phyloP scores from a whole-genome alignment of 768 basidiomycete genomes.

The Lactifluus pinguis region DNA sequence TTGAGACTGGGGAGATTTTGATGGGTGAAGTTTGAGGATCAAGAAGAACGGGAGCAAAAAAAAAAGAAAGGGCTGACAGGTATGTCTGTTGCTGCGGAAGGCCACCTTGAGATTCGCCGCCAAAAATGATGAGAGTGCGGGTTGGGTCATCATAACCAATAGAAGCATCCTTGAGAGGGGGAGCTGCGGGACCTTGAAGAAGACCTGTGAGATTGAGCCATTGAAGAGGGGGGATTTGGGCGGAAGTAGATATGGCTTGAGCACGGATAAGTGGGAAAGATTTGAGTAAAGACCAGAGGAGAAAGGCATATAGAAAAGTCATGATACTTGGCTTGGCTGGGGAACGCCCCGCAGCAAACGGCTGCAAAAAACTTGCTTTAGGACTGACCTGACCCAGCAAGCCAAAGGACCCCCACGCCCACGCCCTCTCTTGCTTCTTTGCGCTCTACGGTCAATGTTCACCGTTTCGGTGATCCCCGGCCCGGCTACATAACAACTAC shows the following conservation, averaged over 20 bases:
- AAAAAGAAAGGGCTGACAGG: constrained; percentile 40
- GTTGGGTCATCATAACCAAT: constrained; percentile 47
- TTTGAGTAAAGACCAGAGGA: constrained; percentile 22
- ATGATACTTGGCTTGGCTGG: neutral
- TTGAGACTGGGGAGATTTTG: constrained; percentile 40
- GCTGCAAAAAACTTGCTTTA: neutral
- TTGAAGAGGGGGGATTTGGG: constrained; percentile 55
- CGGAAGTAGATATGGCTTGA: constrained; percentile 44
- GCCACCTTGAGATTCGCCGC: constrained; percentile 61
- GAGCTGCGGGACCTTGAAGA: constrained; percentile 43
- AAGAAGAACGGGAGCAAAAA: neutral
- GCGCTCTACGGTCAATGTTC: neutral
- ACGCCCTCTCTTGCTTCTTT: neutral
- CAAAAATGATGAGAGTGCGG: constrained; percentile 61
- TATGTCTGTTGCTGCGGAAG: constrained; percentile 55
- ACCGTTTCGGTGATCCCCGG: neutral
- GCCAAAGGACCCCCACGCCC: neutral
- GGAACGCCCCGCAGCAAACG: neutral
- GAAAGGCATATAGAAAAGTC: neutral
- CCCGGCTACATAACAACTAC: neutral
- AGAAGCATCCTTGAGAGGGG: constrained; percentile 59
- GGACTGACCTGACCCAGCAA: neutral
- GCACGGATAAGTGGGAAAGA: constrained; percentile 25
- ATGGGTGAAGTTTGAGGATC: constrained; percentile 1
- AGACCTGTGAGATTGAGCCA: constrained; percentile 59